Evolutionary conservation across 306 rosid genomes (phyloP).

Genomic region (Alnus glutinosa): DNA sequence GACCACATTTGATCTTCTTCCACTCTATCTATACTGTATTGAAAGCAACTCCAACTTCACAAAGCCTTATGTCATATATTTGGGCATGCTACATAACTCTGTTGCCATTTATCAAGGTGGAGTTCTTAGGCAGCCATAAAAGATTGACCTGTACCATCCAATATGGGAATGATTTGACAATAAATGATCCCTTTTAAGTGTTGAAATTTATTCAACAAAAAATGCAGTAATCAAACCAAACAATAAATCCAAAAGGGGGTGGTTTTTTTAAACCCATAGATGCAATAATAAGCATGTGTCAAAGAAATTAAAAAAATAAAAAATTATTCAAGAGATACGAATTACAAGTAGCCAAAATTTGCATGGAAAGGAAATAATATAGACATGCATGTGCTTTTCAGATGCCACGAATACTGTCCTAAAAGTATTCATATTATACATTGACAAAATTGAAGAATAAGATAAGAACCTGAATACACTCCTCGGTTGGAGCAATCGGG

Average conservation of each 20-base stretch:
- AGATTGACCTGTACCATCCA: background rate
- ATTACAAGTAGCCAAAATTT: constrained; percentile 4
- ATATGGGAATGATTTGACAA: background rate
- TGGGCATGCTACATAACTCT: background rate
- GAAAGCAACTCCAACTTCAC: background rate
- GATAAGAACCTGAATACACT: constrained; percentile 80
- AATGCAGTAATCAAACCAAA: background rate
- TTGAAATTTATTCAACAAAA: background rate
- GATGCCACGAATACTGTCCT: constrained; percentile 9
- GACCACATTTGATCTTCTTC: too few relatives aligned
- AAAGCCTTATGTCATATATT: background rate
- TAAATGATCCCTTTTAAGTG: background rate
- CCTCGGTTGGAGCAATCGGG: constrained; percentile 96
- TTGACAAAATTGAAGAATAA: constrained; percentile 22
- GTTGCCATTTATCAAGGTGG: background rate
- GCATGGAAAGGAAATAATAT: constrained; percentile 1
- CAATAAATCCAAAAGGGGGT: background rate
- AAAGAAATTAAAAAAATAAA: constrained; percentile 10
- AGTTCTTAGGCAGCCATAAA: background rate
- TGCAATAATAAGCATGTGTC: background rate
- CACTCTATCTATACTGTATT: background rate
- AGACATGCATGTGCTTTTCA: background rate
- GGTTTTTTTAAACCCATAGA: background rate
- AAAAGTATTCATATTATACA: constrained; percentile 6
- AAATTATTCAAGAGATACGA: background rate